These are phyloP conservation scores for Penicillium glabrum DNA, from an alignment of 2,329 filamentous ascomycete genomes.

Conservation along the genomic window DNA sequence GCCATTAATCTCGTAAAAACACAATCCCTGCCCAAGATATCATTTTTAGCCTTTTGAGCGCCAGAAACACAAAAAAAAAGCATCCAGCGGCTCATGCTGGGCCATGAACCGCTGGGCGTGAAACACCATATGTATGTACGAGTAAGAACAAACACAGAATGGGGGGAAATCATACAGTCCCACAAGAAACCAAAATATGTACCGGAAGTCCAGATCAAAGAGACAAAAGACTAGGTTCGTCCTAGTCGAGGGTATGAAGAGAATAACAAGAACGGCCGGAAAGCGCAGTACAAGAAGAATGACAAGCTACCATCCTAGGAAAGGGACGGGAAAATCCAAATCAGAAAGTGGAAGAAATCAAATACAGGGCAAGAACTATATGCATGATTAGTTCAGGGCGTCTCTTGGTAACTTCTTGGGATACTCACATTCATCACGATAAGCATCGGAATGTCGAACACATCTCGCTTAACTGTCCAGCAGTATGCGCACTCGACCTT, in stretches of 20 bases:
- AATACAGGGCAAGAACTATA: slow-evolving; percentile 48
- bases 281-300: slow-evolving; percentile 1
- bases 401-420: neutral
- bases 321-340: slow-evolving; percentile 1
- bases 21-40: slow-evolving; percentile 22
- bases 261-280: slow-evolving; percentile 9
- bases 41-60: slow-evolving; percentile 24
- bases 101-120: slow-evolving; percentile 4
- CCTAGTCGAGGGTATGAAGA: slow-evolving; percentile 17
- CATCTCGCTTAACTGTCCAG: slow-evolving; percentile 95
- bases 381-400: neutral
- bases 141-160: slow-evolving; percentile 4
- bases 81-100: neutral
- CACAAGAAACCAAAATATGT: slow-evolving; percentile 16
- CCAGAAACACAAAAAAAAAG: slow-evolving; percentile 16
- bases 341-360: slow-evolving; percentile 25
- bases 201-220: slow-evolving; percentile 5
- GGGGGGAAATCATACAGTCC: slow-evolving; percentile 22
- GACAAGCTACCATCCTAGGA: slow-evolving; percentile 2
- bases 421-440: slow-evolving; percentile 93
- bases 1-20: slow-evolving; percentile 21
- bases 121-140: slow-evolving; percentile 20
- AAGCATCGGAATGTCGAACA: slow-evolving; percentile 98
- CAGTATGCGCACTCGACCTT: slow-evolving; percentile 94
- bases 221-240: slow-evolving; percentile 8